Evolutionary conservation across 2,329 filamentous ascomycete genomes (phyloP).

Genomic region (Albophoma yamanashiensis): DNA sequence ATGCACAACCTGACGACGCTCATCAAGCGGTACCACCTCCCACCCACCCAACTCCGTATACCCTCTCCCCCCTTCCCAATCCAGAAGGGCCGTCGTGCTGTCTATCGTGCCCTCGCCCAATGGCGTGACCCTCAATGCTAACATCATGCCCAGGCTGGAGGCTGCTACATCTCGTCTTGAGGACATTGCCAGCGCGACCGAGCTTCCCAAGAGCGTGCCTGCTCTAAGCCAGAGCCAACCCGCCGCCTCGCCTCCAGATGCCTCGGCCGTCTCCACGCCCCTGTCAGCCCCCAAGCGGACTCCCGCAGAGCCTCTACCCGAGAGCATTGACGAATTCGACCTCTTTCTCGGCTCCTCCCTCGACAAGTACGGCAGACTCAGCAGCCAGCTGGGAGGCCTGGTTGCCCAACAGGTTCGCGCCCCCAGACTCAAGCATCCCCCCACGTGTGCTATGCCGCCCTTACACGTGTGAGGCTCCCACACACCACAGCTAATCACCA

Average conservation of each 20-base stretch:
- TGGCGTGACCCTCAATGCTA: slow-evolving; percentile 22
- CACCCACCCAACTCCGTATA: not conserved
- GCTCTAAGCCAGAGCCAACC: slow-evolving; percentile 26
- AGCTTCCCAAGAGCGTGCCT: slow-evolving; percentile 42
- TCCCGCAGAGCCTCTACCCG: slow-evolving; percentile 51
- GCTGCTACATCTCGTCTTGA: slow-evolving; percentile 92
- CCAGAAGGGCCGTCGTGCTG: not conserved
- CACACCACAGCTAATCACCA: not conserved
- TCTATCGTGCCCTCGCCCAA: not conserved
- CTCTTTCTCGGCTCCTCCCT: slow-evolving; percentile 63
- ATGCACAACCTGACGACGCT: slow-evolving; percentile 97
- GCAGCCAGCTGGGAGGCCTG: slow-evolving; percentile 65
- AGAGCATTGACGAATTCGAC: slow-evolving; percentile 83
- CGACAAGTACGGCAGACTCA: slow-evolving; percentile 66
- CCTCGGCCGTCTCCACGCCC: slow-evolving; percentile 24
- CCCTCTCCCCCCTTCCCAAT: not conserved
- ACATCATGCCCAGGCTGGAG: slow-evolving; percentile 65
- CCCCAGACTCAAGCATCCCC: not conserved
- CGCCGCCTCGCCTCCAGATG: slow-evolving; percentile 18
- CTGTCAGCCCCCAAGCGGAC: slow-evolving; percentile 26
- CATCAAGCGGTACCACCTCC: slow-evolving; percentile 72
- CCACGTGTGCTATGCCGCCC: no score
- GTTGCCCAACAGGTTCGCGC: slow-evolving; percentile 65
- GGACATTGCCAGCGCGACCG: slow-evolving; percentile 79
- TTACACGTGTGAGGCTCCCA: not conserved